Base-by-base conservation (phyloP, 2,329 filamentous ascomycete genomes). In the Lasiodiplodia citricola region DNA sequence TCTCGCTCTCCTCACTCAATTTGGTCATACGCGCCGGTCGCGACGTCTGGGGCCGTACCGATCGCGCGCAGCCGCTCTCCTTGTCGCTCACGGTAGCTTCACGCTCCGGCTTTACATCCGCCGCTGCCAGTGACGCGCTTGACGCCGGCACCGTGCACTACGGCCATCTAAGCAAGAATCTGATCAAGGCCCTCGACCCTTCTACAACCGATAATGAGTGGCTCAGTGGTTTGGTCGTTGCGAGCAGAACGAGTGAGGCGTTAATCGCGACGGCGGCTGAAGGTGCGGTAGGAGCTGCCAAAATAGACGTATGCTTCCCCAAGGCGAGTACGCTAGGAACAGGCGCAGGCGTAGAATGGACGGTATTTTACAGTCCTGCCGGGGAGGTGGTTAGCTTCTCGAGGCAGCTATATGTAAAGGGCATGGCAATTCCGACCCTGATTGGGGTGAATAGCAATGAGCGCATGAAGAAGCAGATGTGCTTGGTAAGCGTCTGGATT, bases 381-480 rank as follows among this genome's bases (percentile, higher is more conserved):
- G 85, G 88, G 23, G 85, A 85, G 60, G 75, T 90, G 82, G 18
- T 69, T 35, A 47, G 16, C 16, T 37, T 51, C n/a, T 13, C 52
- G 28, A 18, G 60, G 47, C 31, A 23, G 50, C 76, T 91, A 56
- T 82, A 83, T 47, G 76, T 93, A 10, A 83, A 85, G 57, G 84
- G 86, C 23, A 76, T 94, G 63, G 84, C 84, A 47, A 83, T 93
- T 11, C 90, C 91, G 31, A 89, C 88, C 38, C 77, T 94, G 62
- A 87, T 94, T 57, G 92, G 92, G 0, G 87, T 94, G 35, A 93
- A 94, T 74, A 78, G 82, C 25, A 91, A 93, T 73, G 92, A 94
- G 83, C 83, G 92, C 70, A 71, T 80, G 44, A 77, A 77, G 68
- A 91, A 88, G 79, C 91, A 94, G 80, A 85, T 90, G 64, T 85